Base-by-base conservation (phyloP, 108 stramenopile species). In the Cafeteria roenbergensis region DNA sequence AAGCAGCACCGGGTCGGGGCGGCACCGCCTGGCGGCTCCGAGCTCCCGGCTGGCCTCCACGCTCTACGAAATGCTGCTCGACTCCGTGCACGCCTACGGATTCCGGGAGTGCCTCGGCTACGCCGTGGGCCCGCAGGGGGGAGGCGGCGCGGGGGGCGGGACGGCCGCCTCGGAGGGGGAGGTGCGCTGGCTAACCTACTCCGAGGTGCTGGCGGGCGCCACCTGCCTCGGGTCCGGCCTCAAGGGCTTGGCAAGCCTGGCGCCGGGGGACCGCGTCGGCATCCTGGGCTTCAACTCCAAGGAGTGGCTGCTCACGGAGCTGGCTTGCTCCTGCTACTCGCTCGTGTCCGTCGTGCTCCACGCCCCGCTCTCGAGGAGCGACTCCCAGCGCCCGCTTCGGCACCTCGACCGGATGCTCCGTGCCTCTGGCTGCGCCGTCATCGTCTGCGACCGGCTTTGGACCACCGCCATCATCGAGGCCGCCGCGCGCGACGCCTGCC, bases 171-270 rank as follows among this genome's bases (percentile, higher is more conserved):
- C n/a, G n/a, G n/a, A n/a, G n/a, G n/a, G n/a, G n/a, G n/a, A n/a
- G n/a, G n/a, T 61, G 2, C 3, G 2, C 21, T 61, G 59, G 59
- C n/a, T 12, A 22, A 26, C 17, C 22, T 27, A 61, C n/a, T 2
- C 2, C 59, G 59, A 61, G 9, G 29, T 38, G 37, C 21, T 3
- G 22, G 34, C 59, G 37, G 2, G 2, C 17, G 59, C 59, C 17
- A 32, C 59, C 8, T 26, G 17, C n/a, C 21, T 38, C 8, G 59
- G 59, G 36, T 61, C 59, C 17, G 59, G 59, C 24, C 59, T 61
- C 59, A 21, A 29, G 34, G 20, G 30, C 34, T 32, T 61, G 24
- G 59, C 20, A 2, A 8, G 59, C 30, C 59, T 61, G 36, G 29
- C 24, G 22, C 22, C 59, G 24, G 59, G 59, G 2, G 30, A 2